These are phyloP conservation scores for Sinapis alba DNA, from an alignment of 441 rosid species.

Conservation along the genomic window DNA sequence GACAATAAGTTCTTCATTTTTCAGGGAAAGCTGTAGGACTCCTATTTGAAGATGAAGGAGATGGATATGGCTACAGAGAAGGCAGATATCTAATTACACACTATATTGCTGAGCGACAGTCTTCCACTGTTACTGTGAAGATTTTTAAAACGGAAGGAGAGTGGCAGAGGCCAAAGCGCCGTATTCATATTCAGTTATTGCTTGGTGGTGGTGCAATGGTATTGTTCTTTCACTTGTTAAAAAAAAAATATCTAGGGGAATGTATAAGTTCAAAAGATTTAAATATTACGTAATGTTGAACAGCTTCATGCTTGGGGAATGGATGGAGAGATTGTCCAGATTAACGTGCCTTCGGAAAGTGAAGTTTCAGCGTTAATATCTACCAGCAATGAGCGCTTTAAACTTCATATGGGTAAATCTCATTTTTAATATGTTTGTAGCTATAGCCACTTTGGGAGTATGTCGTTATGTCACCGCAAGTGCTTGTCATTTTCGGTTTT, in stretches of 20 bases:
- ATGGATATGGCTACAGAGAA: constrained; percentile 78
- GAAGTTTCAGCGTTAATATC: constrained; percentile 54
- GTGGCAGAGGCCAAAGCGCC: constrained; percentile 94
- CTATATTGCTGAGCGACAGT: constrained; percentile 67
- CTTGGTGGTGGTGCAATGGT: constrained; percentile 93
- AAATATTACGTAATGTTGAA: constrained; percentile 23
- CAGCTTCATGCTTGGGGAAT: constrained; percentile 90
- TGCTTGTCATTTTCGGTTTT: background rate
- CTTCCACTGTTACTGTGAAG: constrained; percentile 66
- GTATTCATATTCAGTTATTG: constrained; percentile 67
- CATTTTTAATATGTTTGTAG: background rate
- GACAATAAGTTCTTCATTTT: constrained; percentile 13
- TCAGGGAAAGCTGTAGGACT: constrained; percentile 82
- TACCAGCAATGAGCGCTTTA: constrained; percentile 52
- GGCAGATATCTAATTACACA: constrained; percentile 71
- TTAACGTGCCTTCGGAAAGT: constrained; percentile 61
- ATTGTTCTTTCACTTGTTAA: constrained; percentile 23
- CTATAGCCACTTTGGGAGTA: background rate
- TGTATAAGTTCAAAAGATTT: constrained; percentile 5
- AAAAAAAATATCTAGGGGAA: background rate
- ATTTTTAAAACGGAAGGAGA: constrained; percentile 74
- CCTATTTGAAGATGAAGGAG: constrained; percentile 89
- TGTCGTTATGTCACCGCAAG: background rate
- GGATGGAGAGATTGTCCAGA: constrained; percentile 80
- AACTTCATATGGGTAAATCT: constrained; percentile 61